Conservation (phyloP, 2,329 filamentous ascomycete genomes). For the Neopestalotiopsis clavispora region DNA sequence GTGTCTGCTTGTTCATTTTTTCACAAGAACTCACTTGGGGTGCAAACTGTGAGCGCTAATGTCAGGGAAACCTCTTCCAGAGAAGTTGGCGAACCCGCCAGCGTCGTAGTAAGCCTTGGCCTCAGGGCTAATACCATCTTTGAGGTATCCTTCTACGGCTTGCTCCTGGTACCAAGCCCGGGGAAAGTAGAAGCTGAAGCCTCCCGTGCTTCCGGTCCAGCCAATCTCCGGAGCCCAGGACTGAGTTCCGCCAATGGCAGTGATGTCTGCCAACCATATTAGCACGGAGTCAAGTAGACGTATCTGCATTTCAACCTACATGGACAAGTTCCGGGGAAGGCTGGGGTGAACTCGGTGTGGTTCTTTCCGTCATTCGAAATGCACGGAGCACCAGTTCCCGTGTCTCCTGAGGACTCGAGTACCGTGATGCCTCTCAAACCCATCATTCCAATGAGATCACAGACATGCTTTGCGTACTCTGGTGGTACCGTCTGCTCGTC, state of each 20-base stretch:
- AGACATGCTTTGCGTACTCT: constrained; percentile 31
- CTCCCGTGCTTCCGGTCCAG: constrained; percentile 40
- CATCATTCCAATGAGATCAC: constrained; percentile 29
- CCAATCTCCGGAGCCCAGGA: constrained; percentile 27
- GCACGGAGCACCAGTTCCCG: constrained; percentile 43
- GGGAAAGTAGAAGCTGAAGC: constrained; percentile 55
- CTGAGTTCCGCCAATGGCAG: constrained; percentile 29
- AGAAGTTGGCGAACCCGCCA: constrained; percentile 23
- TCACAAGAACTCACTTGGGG: constrained; percentile 22
- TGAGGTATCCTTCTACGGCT: constrained; percentile 47
- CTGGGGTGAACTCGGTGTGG: constrained; percentile 37
- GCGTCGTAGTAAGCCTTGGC: constrained; percentile 24
- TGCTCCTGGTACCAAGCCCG: constrained; percentile 51
- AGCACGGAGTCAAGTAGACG: background rate
- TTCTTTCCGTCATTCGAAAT: constrained; percentile 59
- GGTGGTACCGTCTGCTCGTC: constrained; percentile 35
- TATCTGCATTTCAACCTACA: constrained; percentile 18
- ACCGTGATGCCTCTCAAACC: constrained; percentile 13
- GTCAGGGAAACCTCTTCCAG: constrained; percentile 37
- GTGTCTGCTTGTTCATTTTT: too few relatives aligned
- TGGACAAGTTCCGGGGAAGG: constrained; percentile 39
- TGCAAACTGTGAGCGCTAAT: constrained; percentile 27
- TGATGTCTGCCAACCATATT: constrained; percentile 23
- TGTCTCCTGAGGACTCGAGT: constrained; percentile 17
- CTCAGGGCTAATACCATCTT: constrained; percentile 20